Evolutionary conservation across 306 rosid species (phyloP), one percentile per base, ranked within the genome.

Genomic region (Lathyrus tuberosus): DNA sequence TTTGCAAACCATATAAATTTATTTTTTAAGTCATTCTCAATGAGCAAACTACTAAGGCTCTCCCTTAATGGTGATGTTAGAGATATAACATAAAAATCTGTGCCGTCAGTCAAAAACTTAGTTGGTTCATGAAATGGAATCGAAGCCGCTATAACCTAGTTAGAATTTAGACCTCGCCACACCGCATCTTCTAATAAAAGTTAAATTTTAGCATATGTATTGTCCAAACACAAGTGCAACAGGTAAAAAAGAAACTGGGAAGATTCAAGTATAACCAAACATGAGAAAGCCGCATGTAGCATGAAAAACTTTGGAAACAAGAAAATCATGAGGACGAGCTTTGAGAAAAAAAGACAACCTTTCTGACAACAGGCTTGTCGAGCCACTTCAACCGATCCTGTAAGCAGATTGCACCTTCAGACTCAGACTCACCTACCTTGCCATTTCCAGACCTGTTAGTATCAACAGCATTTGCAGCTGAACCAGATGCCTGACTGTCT

Each of bases 331-430:
- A 51, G 66, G 54, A 62, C 22, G 63, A 20, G 56, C 48, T 72
- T 62, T 37, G 2, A 24, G 62, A 15, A 62, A 63, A 63, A 67
- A 15, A 49, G 51, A 65, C 57, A 74, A 90, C 97, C 92, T 86
- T 90, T 80, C 80, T 84, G 20, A 68, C 88, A 47, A 62, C 84
- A 62, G 76, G 84, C 70, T 78, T 85, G 72, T 87, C 91, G 11
- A 80, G 83, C 88, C 87, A 76, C 81, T 87, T 87, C 18, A 81
- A 58, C 26, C 80, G 89, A 82, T 88, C 91, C 77, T 81, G 83
- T 81, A 81, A 74, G 71, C 91, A 80, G 71, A 72, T 10, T 81
- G 65, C 74, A 62, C 78, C 76, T 77, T 83, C 92, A 30, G 88
- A 40, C 78, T 84, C 91, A 37, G 86, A 63, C 63, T 86, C 92